A percentile compares a stretch with the other conserved stretches of the same genome.
phyloP scores from a whole-genome alignment of 106 monocot genomes.

The Triglochin maritima region DNA sequence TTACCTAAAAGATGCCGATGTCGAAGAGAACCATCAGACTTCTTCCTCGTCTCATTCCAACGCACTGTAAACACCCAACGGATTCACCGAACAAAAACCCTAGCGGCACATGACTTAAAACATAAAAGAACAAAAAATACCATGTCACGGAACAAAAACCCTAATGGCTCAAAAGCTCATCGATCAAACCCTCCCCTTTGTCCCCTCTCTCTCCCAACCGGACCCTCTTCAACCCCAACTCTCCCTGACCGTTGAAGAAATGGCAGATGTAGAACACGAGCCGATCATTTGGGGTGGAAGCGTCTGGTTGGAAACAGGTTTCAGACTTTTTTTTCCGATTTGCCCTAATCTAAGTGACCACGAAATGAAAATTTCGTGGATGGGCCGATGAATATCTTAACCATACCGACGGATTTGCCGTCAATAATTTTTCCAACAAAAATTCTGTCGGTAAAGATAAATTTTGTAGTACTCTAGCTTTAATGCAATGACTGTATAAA shows the following conservation, averaged over 20 bases:
- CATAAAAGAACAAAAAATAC: conserved; percentile 17
- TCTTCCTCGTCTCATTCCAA: conserved; percentile 60
- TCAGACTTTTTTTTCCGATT: too few relatives aligned
- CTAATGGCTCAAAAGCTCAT: conserved; percentile 73
- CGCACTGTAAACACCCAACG: conserved; percentile 38
- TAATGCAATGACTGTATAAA: too few relatives aligned
- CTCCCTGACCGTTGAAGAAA: conserved; percentile 70
- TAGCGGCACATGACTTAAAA: conserved; percentile 1
- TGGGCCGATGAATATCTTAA: too few relatives aligned
- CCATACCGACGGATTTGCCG: too few relatives aligned
- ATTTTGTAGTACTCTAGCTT: too few relatives aligned
- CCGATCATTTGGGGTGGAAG: too few relatives aligned
- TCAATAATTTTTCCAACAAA: too few relatives aligned
- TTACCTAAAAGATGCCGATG: conserved; percentile 37
- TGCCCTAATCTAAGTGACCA: too few relatives aligned
- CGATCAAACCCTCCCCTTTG: conserved; percentile 38
- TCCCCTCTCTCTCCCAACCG: conserved; percentile 8
- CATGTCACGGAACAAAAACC: conserved; percentile 62
- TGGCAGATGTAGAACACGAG: conserved; percentile 71
- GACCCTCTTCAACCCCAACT: conserved; percentile 5
- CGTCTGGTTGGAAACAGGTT: too few relatives aligned
- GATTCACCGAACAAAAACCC: neutral
- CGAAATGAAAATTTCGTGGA: too few relatives aligned
- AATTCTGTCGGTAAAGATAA: too few relatives aligned
- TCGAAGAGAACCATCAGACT: conserved; percentile 32